Conservation (phyloP, 805 yeast genomes). For the Cyberlindnera nakhonratchasimensis region DNA sequence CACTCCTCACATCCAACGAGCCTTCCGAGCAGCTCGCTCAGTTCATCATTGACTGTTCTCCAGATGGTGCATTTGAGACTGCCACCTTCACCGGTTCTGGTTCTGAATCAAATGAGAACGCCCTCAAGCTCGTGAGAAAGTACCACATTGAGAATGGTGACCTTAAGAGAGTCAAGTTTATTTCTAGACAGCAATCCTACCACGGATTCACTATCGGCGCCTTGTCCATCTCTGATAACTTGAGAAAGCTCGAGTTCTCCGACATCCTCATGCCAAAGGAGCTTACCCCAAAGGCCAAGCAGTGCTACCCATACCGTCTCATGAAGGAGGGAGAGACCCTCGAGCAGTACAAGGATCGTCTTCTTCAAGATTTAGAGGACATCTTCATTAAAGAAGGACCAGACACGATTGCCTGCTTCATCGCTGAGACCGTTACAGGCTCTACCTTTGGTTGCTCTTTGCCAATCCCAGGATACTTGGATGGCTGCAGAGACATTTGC, state of each 20-base stretch:
- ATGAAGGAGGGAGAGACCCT: constrained; percentile 32
- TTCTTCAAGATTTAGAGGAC: constrained; percentile 40
- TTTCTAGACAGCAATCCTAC: constrained; percentile 44
- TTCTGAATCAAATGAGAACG: constrained; percentile 64
- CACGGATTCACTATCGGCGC: constrained; percentile 50
- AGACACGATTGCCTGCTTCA: constrained; percentile 40
- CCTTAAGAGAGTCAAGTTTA: constrained; percentile 38
- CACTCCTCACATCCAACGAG: constrained; percentile 30
- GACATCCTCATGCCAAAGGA: constrained; percentile 27
- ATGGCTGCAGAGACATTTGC: constrained; percentile 43
- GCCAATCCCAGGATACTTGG: constrained; percentile 44
- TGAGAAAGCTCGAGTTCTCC: constrained; percentile 35
- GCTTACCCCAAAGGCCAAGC: constrained; percentile 27
- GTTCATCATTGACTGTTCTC: constrained; percentile 42
- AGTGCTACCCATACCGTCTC: constrained; percentile 31
- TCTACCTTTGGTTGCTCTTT: constrained; percentile 43
- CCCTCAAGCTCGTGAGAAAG: constrained; percentile 53
- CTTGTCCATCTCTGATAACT: constrained; percentile 38
- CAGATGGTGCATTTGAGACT: constrained; percentile 39
- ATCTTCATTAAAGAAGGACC: constrained; percentile 41
- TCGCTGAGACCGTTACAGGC: constrained; percentile 45
- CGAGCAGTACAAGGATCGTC: constrained; percentile 38
- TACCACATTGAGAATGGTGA: constrained; percentile 43
- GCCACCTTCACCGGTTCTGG: constrained; percentile 56
- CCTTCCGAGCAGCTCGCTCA: constrained; percentile 41